Base-by-base conservation (phyloP, 306 rosid genomes). In the Cucumis melo region DNA sequence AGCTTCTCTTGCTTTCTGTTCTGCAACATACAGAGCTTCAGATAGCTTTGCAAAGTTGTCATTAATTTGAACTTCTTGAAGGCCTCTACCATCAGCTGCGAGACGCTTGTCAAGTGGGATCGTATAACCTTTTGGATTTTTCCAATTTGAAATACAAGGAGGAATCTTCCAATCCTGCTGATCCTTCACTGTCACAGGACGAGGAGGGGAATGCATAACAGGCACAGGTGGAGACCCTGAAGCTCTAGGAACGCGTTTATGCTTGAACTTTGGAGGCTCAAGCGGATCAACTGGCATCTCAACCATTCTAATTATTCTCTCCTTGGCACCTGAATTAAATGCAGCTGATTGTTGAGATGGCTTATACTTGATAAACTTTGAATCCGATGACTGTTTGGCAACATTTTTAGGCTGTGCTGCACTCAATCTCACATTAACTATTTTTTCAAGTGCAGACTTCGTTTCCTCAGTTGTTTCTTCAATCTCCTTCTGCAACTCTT, bases 151-250 rank as follows among this genome's bases (percentile, higher is more conserved):
- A 60, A 93, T 91, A 70, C 96, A 91, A 23, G 96, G 97, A 1
- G 97, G 98, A 65, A 93, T 91, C 81, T 93, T 91, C 98, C 97
- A 93, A 79, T 93, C 98, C 73, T 91, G 96, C 81, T 90, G 94
- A 74, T 93, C 98, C 78, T 93, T 93, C 79, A 91, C 90, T 0
- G 96, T 91, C 80, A 91, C 94, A 2, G 94, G 96, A 55, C 96
- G 80, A 0, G 96, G 98, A 65, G 94, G 97, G 5, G 97, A 93
- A 77, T 90, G 98, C 96, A 93, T 88, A 46, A 91, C 92, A 1
- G 94, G 98, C 42, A 93, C 91, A 19, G 96, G 96, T 34, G 96
- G 98, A 6, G 98, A 91, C 19, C 97, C 89, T 0, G 96, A 91
- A 58, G 98, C 96, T 85, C 84, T 89, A 0, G 94, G 97, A 27